A percentile compares a stretch with the other conserved stretches of the same genome.
These are phyloP conservation scores for Rheum nobile DNA, from an alignment of 148 eudicot species.

Conservation along the genomic window DNA sequence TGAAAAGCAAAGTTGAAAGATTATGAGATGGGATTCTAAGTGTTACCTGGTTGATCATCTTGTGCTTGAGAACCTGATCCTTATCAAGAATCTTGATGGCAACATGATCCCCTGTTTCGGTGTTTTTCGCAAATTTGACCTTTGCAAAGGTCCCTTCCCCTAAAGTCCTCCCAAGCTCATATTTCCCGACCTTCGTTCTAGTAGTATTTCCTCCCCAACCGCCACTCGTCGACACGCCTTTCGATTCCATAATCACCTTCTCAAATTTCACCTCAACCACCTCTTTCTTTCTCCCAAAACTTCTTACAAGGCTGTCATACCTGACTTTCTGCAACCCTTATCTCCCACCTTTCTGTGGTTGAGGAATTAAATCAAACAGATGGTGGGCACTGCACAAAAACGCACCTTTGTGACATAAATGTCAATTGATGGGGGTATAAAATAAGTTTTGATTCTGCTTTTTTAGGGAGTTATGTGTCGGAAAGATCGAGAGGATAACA, in stretches of 20 bases:
- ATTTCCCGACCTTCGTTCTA: conserved; percentile 13
- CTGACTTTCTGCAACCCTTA: conserved; percentile 36
- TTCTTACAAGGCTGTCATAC: conserved; percentile 47
- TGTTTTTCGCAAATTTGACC: too few relatives aligned
- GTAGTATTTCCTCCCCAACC: conserved; percentile 7
- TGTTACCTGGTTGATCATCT: background rate
- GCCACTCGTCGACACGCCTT: conserved; percentile 7
- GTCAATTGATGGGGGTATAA: background rate
- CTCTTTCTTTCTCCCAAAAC: background rate
- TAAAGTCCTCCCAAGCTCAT: too few relatives aligned
- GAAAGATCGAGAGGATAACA: background rate
- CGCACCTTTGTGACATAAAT: background rate
- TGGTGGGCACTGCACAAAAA: background rate
- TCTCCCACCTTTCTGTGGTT: background rate
- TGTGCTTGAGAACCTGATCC: background rate
- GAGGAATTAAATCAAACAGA: background rate
- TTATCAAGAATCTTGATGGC: too few relatives aligned
- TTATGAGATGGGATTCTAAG: too few relatives aligned
- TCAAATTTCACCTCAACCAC: background rate
- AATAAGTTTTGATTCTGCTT: background rate
- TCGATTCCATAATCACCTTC: conserved; percentile 18
- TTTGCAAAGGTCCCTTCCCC: too few relatives aligned
- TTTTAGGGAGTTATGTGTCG: background rate
- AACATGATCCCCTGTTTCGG: too few relatives aligned
- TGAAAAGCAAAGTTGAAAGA: too few relatives aligned